Evolutionary conservation across 768 basidiomycete species (phyloP), one percentile per base, ranked within the genome.

Genomic region (Trichaptum fuscoviolaceum): DNA sequence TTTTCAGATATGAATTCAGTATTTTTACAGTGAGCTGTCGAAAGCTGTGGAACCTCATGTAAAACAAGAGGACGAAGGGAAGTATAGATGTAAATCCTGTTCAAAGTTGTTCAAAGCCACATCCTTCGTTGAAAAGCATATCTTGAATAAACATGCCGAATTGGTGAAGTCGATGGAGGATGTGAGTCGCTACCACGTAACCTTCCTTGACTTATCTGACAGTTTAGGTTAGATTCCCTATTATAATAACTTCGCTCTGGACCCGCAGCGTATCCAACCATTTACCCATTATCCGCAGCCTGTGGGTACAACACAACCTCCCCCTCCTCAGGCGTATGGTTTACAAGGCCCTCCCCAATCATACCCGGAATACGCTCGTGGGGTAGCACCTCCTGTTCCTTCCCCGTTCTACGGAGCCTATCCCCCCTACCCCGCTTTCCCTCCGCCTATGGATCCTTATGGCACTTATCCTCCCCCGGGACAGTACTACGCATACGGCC

Each of bases 31-130:
- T 70, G 95, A 96, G 74, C 80, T 96, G 63, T 83, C 86, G 63
- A 93, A 89, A 72, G 83, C 89, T 15, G 87, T 90, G 25, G 91
- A 91, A 65, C 88, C 88, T 1, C 84, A 84, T 75, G 85, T 99
- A 76, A 96, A 96, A 78, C 92, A 95, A 75, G 96, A 99, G 77
- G 96, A 98, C 70, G 94, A 96, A 77, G 93, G 90, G 72, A 99
- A 97, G 75, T 99, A 92, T 80, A 85, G 97, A 69, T 99, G 97
- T 81, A 96, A 93, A 81, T 89, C 89, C 30, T 99, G 97, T 77
- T 90, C 89, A 78, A 99, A 99, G 80, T 83, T 99, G 24, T 99
- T 99, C 88, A 96, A 96, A 76, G 97, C 95, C 4, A 91, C 92
- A 35, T 88, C 95, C 26, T 99, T 98, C 78, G 92, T 99, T 62